Conservation (phyloP, 2,329 filamentous ascomycete genomes). For the Aspergillus hiratsukae region DNA sequence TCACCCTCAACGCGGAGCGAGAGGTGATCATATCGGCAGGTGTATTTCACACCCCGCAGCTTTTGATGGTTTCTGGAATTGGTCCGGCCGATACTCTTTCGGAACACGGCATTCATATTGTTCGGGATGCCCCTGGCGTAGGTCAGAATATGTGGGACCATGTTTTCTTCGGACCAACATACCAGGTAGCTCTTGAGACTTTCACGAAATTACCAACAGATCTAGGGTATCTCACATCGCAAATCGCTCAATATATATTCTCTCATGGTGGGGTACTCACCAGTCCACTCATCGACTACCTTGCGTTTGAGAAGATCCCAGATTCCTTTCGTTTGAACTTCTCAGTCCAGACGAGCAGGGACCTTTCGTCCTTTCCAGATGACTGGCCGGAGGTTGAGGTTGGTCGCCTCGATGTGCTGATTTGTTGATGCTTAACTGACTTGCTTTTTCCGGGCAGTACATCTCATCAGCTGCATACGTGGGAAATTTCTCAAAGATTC, state of each 20-base stretch:
- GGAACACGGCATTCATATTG: constrained; percentile 21
- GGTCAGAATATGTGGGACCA: constrained; percentile 38
- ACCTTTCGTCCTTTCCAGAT: constrained; percentile 25
- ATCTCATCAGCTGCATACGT: constrained; percentile 23
- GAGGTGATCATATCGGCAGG: constrained; percentile 52
- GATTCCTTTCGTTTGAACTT: constrained; percentile 13
- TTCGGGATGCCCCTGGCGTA: constrained; percentile 30
- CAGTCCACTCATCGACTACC: constrained; percentile 24
- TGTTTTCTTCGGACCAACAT: constrained; percentile 26
- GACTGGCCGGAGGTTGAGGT: constrained; percentile 40
- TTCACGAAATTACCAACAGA: constrained; percentile 16
- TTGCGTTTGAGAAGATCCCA: constrained; percentile 33
- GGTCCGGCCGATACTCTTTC: constrained; percentile 34
- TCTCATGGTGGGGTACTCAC: constrained; percentile 23
- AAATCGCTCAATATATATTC: constrained; percentile 13
- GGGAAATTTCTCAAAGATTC: constrained; percentile 24
- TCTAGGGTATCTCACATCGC: constrained; percentile 9
- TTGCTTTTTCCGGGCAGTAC: constrained; percentile 15
- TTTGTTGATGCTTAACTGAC: background rate
- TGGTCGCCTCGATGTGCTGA: background rate
- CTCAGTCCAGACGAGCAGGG: constrained; percentile 13
- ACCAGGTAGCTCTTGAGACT: constrained; percentile 24
- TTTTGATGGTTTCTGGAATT: constrained; percentile 50
- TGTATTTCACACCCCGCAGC: constrained; percentile 51
- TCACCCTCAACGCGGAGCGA: constrained; percentile 45